Percentiles rank a stretch among this genome's conserved stretches.
Conservation (phyloP, 352 stramenopile species). For the Pythium aphanidermatum region DNA sequence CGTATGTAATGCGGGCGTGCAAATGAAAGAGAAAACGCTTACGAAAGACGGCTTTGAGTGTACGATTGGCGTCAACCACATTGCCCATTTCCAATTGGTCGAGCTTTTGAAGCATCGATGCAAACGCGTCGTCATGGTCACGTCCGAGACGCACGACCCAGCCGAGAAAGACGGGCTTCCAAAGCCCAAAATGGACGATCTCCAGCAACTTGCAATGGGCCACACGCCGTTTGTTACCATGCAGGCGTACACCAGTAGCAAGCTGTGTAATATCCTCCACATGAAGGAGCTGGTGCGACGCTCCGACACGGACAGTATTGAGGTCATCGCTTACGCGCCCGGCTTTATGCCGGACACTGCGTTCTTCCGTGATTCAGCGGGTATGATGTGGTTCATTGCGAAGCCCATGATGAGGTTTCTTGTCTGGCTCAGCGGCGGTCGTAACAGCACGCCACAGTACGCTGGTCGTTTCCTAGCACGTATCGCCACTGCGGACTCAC, state of each 20-base stretch:
- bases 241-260: conserved; percentile 11
- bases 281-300: conserved; percentile 12
- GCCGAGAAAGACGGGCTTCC: neutral
- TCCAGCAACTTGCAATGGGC: conserved; percentile 1
- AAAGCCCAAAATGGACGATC: conserved; percentile 1
- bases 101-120: conserved; percentile 16
- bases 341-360: conserved; percentile 20
- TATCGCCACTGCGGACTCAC: conserved; percentile 1
- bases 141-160: conserved; percentile 18
- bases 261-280: conserved; percentile 18
- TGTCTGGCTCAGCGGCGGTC: neutral
- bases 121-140: conserved; percentile 18
- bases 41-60: conserved; percentile 31
- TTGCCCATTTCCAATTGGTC: conserved; percentile 33
- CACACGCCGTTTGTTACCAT: conserved; percentile 1
- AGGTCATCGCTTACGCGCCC: conserved; percentile 22
- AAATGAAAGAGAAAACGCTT: conserved; percentile 11
- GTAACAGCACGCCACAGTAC: conserved; percentile 9
- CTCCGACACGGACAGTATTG: conserved; percentile 4
- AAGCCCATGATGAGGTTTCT: conserved; percentile 5
- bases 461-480: conserved; percentile 15
- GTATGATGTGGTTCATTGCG: conserved; percentile 3
- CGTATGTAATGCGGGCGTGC: conserved; percentile 37
- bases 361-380: conserved; percentile 13
- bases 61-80: conserved; percentile 34